Base-by-base conservation (phyloP, 306 rosid genomes). In the Abrus pulchellus region DNA sequence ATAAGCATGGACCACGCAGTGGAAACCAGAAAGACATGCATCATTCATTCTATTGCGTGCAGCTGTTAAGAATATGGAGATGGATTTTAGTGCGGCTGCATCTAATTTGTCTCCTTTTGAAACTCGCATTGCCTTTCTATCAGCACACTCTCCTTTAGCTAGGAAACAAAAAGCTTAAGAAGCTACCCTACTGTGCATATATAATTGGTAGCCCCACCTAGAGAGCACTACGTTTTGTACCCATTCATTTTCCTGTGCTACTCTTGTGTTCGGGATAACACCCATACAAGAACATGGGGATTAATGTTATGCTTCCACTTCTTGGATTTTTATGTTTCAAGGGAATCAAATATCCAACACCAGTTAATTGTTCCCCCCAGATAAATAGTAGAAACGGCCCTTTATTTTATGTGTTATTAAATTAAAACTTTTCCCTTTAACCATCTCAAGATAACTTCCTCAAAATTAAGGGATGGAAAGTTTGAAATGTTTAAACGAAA, bases 41-140 rank as follows among this genome's bases (percentile, higher is more conserved):
- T 80, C 28, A 75, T 44, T 45, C 28, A 65, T 59, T 68, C 49
- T 27, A 55, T 6, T 81, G 70, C 6, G 29, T 82, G 76, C 29
- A 76, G 77, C 59, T 68, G 68, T 68, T 68, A 4, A 32, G 77
- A 82, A 82, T 68, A 76, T 76, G 7, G 69, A 30, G 76, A 44
- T 78, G 6, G 55, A 75, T 72, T 5, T 44, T 12, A 83, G 68
- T 48, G 85, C 74, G 83, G 78, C 64, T 75, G 33, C n/a, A 4
- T 60, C 49, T 55, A 60, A 14, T 56, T 79, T 86, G 89, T 82
- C 86, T 60, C 61, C 73, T 74, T 30, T 82, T 0, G 84, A 72
- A 79, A 68, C 8, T 62, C 34, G 83, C 67, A 79, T 62, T 79
- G 62, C 68, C 72, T 62, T 81, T 80, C 77, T 71, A 45, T 76